Evolutionary conservation across 1,284 basidiomycete species (phyloP).

Genomic region (Cutaneotrichosporon arboriforme): DNA sequence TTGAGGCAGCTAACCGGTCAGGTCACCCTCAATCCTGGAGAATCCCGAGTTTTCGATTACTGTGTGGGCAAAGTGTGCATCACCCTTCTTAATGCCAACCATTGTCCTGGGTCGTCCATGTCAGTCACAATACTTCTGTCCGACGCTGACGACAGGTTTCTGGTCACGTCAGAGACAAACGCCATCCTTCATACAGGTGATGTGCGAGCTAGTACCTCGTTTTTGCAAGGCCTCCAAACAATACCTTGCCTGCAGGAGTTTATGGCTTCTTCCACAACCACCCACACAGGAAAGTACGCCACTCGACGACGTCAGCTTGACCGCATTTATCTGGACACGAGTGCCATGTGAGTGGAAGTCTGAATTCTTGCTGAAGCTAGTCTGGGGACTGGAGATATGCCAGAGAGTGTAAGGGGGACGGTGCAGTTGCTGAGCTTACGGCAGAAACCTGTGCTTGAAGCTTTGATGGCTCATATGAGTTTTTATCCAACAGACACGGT

Average conservation of each 20-base stretch:
- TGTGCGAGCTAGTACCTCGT: conserved; percentile 75
- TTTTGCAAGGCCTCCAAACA: conserved; percentile 60
- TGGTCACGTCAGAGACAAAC: conserved; percentile 67
- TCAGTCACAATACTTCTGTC: conserved; percentile 45
- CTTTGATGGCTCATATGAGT: conserved; percentile 63
- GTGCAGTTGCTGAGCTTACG: not conserved
- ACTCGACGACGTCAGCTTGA: conserved; percentile 51
- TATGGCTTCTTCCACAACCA: conserved; percentile 46
- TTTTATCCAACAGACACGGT: conserved; percentile 60
- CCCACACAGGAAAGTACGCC: too few species aligned
- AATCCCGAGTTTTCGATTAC: conserved; percentile 60
- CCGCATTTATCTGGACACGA: conserved; percentile 80
- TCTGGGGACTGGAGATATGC: conserved; percentile 59
- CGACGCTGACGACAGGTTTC: conserved; percentile 58
- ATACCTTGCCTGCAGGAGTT: conserved; percentile 70
- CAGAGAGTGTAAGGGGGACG: conserved; percentile 58
- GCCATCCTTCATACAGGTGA: conserved; percentile 88
- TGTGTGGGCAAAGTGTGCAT: conserved; percentile 53
- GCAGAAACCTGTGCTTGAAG: conserved; percentile 59
- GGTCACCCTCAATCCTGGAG: conserved; percentile 31
- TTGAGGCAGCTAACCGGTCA: conserved; percentile 21
- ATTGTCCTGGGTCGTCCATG: conserved; percentile 91
- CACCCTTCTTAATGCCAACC: conserved; percentile 84
- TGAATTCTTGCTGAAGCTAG: conserved; percentile 17
- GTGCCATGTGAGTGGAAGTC: conserved; percentile 35